phyloP scores from a whole-genome alignment of 2,329 filamentous ascomycete species.

The Tolypocladium pustulatum region DNA sequence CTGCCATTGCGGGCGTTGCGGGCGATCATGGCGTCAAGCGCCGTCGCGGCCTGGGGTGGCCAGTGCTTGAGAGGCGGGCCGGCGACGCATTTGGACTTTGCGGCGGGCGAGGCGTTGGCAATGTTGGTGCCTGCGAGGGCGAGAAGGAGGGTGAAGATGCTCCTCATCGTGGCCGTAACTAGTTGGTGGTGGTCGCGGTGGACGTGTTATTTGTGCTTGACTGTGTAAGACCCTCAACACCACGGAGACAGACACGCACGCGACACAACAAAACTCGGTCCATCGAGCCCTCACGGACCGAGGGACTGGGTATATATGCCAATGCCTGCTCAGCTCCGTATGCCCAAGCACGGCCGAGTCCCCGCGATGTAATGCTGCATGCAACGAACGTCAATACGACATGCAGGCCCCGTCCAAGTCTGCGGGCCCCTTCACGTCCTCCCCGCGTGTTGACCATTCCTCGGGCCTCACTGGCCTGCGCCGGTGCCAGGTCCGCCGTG shows the following conservation, averaged over 20 bases:
- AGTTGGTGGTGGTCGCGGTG: not conserved
- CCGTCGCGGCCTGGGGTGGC: conserved; percentile 22
- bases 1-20: conserved; percentile 24
- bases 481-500: not conserved
- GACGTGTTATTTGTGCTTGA: not conserved
- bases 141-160: not conserved
- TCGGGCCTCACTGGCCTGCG: not conserved
- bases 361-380: not conserved
- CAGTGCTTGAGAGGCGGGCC: conserved; percentile 17
- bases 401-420: not conserved
- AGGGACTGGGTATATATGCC: not conserved
- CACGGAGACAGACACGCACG: not conserved
- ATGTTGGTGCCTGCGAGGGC: not conserved
- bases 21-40: conserved; percentile 25
- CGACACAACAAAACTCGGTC: not conserved
- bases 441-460: not conserved
- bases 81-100: not conserved
- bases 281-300: not conserved
- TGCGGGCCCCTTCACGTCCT: not conserved
- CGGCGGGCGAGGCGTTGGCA: not conserved
- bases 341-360: not conserved
- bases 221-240: not conserved
- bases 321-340: not conserved
- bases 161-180: not conserved
- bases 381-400: not conserved